These are phyloP conservation scores for Rhodotorula diobovata DNA, from an alignment of 768 basidiomycete genomes.

Conservation along the genomic window DNA sequence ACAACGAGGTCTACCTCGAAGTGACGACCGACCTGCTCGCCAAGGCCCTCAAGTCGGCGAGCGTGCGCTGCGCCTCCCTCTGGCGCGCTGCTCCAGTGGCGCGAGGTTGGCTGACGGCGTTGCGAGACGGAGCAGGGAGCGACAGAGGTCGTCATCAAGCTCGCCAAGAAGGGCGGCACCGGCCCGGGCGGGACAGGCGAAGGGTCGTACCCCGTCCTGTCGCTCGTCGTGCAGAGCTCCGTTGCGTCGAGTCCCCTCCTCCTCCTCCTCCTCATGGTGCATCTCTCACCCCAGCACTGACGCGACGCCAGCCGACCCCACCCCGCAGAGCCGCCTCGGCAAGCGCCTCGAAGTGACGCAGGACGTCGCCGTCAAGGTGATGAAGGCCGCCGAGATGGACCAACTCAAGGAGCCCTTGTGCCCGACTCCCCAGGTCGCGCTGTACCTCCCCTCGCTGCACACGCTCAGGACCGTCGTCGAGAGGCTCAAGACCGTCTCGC, in stretches of 20 bases:
- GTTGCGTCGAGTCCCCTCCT: conserved; percentile 20
- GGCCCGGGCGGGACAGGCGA: conserved; percentile 17
- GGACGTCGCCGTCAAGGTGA: conserved; percentile 75
- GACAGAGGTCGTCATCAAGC: conserved; percentile 68
- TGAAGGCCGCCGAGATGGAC: conserved; percentile 68
- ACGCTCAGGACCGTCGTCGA: conserved; percentile 76
- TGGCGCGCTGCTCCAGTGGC: background rate
- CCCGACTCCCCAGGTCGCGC: conserved; percentile 80
- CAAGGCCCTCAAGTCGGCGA: conserved; percentile 54
- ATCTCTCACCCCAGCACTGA: too few relatives aligned
- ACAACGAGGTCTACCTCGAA: conserved; percentile 73
- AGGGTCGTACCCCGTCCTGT: conserved; percentile 60
- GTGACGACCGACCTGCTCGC: conserved; percentile 70
- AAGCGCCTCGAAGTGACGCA: conserved; percentile 64
- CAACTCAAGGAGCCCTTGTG: conserved; percentile 73
- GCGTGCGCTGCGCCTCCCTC: conserved; percentile 32
- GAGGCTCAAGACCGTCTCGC: conserved; percentile 64
- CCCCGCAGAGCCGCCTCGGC: conserved; percentile 59
- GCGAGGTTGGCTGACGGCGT: background rate
- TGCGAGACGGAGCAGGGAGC: conserved; percentile 49
- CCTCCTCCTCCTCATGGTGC: background rate
- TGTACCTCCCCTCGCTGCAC: conserved; percentile 65
- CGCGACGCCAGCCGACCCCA: too few relatives aligned
- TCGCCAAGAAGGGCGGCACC: conserved; percentile 73
- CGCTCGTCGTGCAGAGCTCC: conserved; percentile 63